Conservation (phyloP, 177 flowering plant species). For the Vitis hybrid region DNA sequence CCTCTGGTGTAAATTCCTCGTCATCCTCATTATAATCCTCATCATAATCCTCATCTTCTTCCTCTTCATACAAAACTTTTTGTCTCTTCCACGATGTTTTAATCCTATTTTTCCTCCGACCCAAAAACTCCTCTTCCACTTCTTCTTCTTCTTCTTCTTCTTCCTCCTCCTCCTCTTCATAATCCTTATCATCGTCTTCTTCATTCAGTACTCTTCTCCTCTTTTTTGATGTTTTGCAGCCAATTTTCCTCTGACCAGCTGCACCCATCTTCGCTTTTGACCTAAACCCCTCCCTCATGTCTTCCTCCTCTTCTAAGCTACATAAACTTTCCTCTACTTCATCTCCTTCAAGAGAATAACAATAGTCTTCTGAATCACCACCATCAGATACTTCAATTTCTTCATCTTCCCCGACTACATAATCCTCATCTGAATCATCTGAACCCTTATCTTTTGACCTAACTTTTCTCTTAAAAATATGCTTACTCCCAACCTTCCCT, state of each 20-base stretch:
- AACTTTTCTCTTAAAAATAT: conserved; percentile 32
- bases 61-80: conserved; percentile 13
- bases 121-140: conserved; percentile 12
- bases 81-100: conserved; percentile 32
- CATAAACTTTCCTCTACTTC: conserved; percentile 47
- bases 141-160: conserved; percentile 28
- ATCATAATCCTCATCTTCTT: conserved; percentile 26
- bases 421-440: conserved; percentile 97
- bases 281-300: conserved; percentile 27
- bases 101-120: conserved; percentile 25
- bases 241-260: no score
- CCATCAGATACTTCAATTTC: conserved; percentile 37
- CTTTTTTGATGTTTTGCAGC: no score
- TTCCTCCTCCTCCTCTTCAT: conserved; percentile 26
- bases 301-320: conserved; percentile 28
- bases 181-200: no score
- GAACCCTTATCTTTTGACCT: conserved; percentile 36
- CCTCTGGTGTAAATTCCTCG: conserved; percentile 62
- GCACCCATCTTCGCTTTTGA: background rate
- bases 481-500: conserved; percentile 36
- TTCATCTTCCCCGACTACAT: conserved; percentile 58
- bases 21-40: conserved; percentile 39
- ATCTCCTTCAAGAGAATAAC: conserved; percentile 38
- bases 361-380: conserved; percentile 37
- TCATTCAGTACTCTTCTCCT: no score